A percentile compares a stretch with the other conserved stretches of the same genome.
These are phyloP conservation scores for Cordyceps cicadae DNA, from an alignment of 2,329 filamentous ascomycete genomes.

Conservation along the genomic window DNA sequence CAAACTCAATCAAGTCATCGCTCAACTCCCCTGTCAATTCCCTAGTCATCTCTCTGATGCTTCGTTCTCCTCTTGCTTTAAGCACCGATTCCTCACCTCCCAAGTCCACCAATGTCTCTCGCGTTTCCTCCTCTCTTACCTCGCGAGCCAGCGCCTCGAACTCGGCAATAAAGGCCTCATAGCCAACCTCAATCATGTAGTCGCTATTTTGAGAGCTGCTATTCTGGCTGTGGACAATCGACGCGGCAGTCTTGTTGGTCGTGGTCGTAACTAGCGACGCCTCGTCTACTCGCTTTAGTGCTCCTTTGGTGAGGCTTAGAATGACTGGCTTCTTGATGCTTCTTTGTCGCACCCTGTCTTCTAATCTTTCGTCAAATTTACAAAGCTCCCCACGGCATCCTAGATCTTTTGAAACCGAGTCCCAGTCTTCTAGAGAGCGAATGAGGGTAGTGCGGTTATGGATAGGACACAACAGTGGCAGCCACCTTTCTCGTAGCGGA, in stretches of 20 bases:
- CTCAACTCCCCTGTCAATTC: no score
- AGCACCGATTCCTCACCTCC: not conserved
- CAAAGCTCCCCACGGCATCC: not conserved
- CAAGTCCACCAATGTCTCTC: no score
- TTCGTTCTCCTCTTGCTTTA: no score
- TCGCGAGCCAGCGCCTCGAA: conserved; percentile 12
- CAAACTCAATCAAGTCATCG: no score
- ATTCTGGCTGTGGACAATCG: conserved; percentile 18
- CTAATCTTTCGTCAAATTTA: not conserved
- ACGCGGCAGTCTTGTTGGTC: conserved; percentile 11
- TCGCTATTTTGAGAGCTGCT: conserved; percentile 15
- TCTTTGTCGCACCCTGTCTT: not conserved
- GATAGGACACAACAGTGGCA: not conserved
- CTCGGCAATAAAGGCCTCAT: not conserved
- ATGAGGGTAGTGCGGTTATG: not conserved
- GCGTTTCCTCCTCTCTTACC: conserved; percentile 44
- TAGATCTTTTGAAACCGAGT: not conserved
- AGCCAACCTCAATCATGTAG: conserved; percentile 1
- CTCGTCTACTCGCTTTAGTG: not conserved
- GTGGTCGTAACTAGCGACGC: not conserved
- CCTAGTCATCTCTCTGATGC: no score
- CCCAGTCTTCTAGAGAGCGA: not conserved
- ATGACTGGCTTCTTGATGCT: not conserved
- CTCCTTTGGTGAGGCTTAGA: not conserved
- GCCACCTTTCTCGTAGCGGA: not conserved